Conservation (phyloP, 2,329 filamentous ascomycete species). For the Akanthomyces dipterigenus region DNA sequence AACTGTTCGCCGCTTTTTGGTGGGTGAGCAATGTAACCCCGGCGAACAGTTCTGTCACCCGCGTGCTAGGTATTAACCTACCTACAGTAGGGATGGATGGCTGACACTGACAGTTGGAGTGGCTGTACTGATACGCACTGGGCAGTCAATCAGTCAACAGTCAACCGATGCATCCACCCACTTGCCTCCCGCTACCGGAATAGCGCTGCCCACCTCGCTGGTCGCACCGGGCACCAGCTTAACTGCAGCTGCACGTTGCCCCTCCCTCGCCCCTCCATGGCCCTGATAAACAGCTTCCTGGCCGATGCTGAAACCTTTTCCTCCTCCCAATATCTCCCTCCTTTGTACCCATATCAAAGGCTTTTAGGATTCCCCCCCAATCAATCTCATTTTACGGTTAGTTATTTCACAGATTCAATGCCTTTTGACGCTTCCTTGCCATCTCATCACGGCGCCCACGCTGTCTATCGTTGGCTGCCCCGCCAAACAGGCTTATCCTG, state of each 20-base stretch:
- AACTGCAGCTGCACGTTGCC: not conserved
- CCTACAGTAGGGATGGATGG: no score
- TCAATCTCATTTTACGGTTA: not conserved
- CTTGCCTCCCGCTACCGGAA: no score
- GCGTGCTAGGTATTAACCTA: no score
- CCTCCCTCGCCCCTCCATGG: conserved; percentile 10
- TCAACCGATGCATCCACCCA: no score
- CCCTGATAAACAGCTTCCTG: conserved; percentile 10
- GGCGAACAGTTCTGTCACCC: no score
- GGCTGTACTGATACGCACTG: no score
- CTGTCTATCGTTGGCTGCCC: not conserved
- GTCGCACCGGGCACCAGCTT: not conserved
- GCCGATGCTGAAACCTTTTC: conserved; percentile 7
- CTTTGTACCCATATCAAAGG: not conserved
- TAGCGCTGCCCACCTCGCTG: not conserved
- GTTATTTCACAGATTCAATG: not conserved
- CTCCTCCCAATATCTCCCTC: conserved; percentile 9
- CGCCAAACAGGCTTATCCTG: not conserved
- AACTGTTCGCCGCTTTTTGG: no score
- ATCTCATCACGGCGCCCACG: conserved; percentile 11
- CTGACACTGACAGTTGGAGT: no score
- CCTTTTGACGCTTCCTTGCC: not conserved
- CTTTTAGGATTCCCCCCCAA: not conserved
- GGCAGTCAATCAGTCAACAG: no score
- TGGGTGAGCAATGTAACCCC: no score